A percentile compares a stretch with the other conserved stretches of the same genome.
Conservation (phyloP, 2,329 filamentous ascomycete genomes). For the Nemania bipapillata region DNA sequence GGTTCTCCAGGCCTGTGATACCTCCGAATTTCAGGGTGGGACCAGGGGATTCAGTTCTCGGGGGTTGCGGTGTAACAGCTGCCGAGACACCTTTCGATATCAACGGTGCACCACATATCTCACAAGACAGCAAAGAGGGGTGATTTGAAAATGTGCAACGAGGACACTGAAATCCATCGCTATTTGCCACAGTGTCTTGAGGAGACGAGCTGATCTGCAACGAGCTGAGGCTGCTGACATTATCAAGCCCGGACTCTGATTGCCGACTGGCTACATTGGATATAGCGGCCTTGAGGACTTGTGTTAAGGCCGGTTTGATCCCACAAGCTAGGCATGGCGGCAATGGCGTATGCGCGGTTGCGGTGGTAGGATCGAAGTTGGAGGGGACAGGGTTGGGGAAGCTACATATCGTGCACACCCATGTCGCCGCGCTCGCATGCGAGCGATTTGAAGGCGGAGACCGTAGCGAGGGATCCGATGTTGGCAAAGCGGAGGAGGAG, state of each 20-base stretch:
- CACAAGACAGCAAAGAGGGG: constrained; percentile 83
- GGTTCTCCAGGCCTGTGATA: constrained; percentile 62
- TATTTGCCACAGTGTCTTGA: constrained; percentile 19
- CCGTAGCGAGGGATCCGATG: constrained; percentile 53
- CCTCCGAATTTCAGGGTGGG: constrained; percentile 66
- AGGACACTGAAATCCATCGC: constrained; percentile 71
- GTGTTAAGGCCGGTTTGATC: constrained; percentile 86
- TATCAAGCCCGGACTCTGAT: constrained; percentile 31
- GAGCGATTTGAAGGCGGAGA: constrained; percentile 59
- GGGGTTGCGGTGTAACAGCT: constrained; percentile 55
- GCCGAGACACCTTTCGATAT: constrained; percentile 62
- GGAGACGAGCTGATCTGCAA: constrained; percentile 27
- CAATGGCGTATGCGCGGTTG: constrained; percentile 80
- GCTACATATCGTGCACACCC: constrained; percentile 95
- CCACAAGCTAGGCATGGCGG: constrained; percentile 92
- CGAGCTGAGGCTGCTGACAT: constrained; percentile 20
- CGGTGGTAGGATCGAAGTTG: constrained; percentile 88
- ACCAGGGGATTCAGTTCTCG: constrained; percentile 79
- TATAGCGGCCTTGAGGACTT: constrained; percentile 87
- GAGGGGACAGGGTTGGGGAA: constrained; percentile 92
- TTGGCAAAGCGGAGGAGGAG: constrained; percentile 50
- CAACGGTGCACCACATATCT: constrained; percentile 87
- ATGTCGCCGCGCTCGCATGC: constrained; percentile 74
- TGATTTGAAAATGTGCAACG: constrained; percentile 95
- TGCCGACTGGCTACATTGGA: constrained; percentile 70